phyloP scores from a whole-genome alignment of 2,329 filamentous ascomycete species.

The Verticillium dahliae region DNA sequence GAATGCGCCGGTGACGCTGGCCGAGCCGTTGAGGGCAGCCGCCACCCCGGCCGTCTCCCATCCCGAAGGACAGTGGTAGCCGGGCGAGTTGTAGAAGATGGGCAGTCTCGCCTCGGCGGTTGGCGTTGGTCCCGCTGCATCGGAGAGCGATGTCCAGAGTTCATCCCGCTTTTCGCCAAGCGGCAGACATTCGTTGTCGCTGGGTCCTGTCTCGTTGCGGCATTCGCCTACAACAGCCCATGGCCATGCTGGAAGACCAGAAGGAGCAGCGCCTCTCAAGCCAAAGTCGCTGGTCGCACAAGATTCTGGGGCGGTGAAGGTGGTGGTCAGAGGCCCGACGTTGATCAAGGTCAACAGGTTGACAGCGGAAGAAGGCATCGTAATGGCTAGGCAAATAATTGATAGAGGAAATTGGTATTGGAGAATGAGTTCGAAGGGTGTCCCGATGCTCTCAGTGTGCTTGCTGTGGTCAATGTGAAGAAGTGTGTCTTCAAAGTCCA shows the following conservation, averaged over 20 bases:
- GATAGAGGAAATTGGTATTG: neutral
- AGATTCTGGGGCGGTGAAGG: slow-evolving; percentile 8
- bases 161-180: neutral
- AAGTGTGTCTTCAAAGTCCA: neutral
- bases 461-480: too few relatives aligned
- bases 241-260: too few relatives aligned
- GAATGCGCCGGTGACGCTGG: neutral
- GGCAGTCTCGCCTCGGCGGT: neutral
- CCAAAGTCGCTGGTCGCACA: slow-evolving; percentile 5
- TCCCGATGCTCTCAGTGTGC: too few relatives aligned
- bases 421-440: too few relatives aligned
- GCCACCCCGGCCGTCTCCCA: neutral
- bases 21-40: neutral
- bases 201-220: neutral
- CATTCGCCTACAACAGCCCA: neutral
- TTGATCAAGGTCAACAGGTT: slow-evolving; percentile 1
- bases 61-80: neutral
- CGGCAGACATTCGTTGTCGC: neutral
- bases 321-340: slow-evolving; percentile 12
- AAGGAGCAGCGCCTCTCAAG: neutral
- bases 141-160: neutral
- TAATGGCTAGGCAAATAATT: neutral
- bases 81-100: neutral
- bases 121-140: neutral
- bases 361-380: slow-evolving; percentile 2